Evolutionary conservation across 164 flowering plant genomes (phyloP).

Genomic region (Stephania yunnanensis): DNA sequence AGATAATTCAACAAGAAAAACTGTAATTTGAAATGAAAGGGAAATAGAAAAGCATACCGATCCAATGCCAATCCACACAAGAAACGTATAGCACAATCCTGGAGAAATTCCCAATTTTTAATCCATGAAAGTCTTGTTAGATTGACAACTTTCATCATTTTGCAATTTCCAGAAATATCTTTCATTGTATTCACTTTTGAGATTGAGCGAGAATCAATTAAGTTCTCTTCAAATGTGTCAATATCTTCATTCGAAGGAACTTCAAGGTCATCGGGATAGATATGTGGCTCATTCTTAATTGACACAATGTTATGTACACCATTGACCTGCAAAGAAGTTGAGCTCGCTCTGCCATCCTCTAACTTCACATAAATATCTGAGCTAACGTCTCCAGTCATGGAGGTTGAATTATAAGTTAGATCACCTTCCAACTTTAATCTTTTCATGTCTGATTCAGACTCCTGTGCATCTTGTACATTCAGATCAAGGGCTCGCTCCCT

Average conservation of each 20-base stretch:
- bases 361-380: conserved; percentile 23
- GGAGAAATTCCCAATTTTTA: conserved; percentile 86
- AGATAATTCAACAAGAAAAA: background rate
- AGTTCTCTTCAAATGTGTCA: conserved; percentile 19
- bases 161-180: conserved; percentile 39
- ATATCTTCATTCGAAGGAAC: conserved; percentile 22
- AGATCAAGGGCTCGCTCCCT: conserved; percentile 72
- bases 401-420: conserved; percentile 9
- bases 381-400: conserved; percentile 18
- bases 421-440: conserved; percentile 52
- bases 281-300: conserved; percentile 48
- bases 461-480: conserved; percentile 55
- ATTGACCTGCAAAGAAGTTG: conserved; percentile 24
- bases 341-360: conserved; percentile 31
- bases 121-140: conserved; percentile 70
- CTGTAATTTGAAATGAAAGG: background rate
- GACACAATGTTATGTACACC: conserved; percentile 26
- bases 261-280: conserved; percentile 16
- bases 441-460: conserved; percentile 49
- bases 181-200: conserved; percentile 21
- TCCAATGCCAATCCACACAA: conserved; percentile 82
- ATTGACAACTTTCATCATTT: conserved; percentile 56
- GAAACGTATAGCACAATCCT: conserved; percentile 92
- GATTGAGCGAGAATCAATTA: conserved; percentile 17
- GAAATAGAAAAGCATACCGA: conserved; percentile 49